Percentiles rank a stretch among this genome's conserved stretches.
These are phyloP conservation scores for Penicillium sp. DNA, from an alignment of 2,329 filamentous ascomycete genomes.

Conservation along the genomic window DNA sequence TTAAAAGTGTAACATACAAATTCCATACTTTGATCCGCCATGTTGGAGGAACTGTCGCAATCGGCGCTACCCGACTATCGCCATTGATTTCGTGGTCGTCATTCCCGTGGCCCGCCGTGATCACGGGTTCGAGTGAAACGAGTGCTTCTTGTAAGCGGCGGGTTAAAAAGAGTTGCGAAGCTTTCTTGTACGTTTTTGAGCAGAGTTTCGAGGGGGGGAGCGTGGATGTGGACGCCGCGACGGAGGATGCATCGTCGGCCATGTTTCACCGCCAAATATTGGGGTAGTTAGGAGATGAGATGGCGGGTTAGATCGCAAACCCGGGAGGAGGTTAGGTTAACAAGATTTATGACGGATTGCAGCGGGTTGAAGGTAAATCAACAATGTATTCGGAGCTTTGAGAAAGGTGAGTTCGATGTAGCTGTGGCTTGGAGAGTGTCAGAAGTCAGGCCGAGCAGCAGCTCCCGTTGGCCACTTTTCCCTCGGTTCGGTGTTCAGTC, in stretches of 20 bases:
- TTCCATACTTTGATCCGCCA: conserved; percentile 97
- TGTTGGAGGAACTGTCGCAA: conserved; percentile 77
- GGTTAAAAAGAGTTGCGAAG: conserved; percentile 92
- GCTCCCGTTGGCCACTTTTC: conserved; percentile 32
- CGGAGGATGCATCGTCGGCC: conserved; percentile 35
- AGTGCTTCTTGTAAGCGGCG: conserved; percentile 89
- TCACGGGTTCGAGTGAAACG: conserved; percentile 80
- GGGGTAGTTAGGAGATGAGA: conserved; percentile 15
- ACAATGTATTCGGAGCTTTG: conserved; percentile 16
- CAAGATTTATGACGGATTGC: neutral
- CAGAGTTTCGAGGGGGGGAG: conserved; percentile 67
- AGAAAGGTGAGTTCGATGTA: conserved; percentile 13
- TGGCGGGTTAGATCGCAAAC: conserved; percentile 1
- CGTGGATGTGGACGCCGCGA: conserved; percentile 62
- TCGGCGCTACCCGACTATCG: conserved; percentile 63
- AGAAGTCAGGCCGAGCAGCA: neutral
- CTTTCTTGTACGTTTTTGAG: conserved; percentile 91
- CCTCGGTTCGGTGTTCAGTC: conserved; percentile 37
- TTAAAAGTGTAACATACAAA: conserved; percentile 90
- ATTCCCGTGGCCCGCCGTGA: conserved; percentile 61
- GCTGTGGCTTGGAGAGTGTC: conserved; percentile 8
- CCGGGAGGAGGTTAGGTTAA: neutral
- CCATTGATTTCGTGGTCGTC: conserved; percentile 48
- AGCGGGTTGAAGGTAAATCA: conserved; percentile 3
- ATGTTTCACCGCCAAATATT: conserved; percentile 33